Conservation (phyloP, 306 rosid species). For the Castanea sativa region DNA sequence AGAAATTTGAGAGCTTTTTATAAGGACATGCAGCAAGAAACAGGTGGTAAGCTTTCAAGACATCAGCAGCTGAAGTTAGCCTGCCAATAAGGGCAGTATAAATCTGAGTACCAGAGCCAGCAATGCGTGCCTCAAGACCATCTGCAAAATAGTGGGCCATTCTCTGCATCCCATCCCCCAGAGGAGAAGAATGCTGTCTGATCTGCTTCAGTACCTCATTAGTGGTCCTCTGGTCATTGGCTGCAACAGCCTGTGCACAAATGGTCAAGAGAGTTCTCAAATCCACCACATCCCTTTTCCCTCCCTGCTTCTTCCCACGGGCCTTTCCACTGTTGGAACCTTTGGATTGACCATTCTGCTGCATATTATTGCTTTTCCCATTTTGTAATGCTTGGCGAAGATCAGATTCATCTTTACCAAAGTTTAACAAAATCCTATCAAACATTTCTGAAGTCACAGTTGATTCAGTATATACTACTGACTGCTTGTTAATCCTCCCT, state of each 20-base stretch:
- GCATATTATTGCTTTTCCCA: slow-evolving; percentile 16
- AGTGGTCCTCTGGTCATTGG: slow-evolving; percentile 23
- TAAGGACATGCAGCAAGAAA: slow-evolving; percentile 40
- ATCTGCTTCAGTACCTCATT: slow-evolving; percentile 35
- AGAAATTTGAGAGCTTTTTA: slow-evolving; percentile 30
- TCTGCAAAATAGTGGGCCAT: slow-evolving; percentile 37
- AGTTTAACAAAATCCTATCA: slow-evolving; percentile 28
- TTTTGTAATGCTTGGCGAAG: slow-evolving; percentile 27
- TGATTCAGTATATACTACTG: slow-evolving; percentile 25
- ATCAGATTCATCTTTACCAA: slow-evolving; percentile 14
- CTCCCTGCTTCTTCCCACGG: slow-evolving; percentile 32
- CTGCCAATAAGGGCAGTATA: slow-evolving; percentile 30
- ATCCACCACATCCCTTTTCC: slow-evolving; percentile 34
- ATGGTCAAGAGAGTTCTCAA: slow-evolving; percentile 36
- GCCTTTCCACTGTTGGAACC: slow-evolving; percentile 22
- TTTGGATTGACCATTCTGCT: slow-evolving; percentile 29
- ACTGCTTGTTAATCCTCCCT: slow-evolving; percentile 36
- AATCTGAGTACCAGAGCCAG: slow-evolving; percentile 35
- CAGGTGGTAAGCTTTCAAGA: slow-evolving; percentile 42
- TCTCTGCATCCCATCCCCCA: slow-evolving; percentile 40
- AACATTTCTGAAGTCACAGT: slow-evolving; percentile 33
- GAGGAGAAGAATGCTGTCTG: slow-evolving; percentile 32
- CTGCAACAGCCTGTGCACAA: slow-evolving; percentile 41
- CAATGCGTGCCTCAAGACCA: slow-evolving; percentile 42
- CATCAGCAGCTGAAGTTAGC: slow-evolving; percentile 37